Evolutionary conservation across 139 green algal genomes (phyloP), one percentile per base, ranked within the genome.

Genomic region (Chlamydomonas schloesseri): DNA sequence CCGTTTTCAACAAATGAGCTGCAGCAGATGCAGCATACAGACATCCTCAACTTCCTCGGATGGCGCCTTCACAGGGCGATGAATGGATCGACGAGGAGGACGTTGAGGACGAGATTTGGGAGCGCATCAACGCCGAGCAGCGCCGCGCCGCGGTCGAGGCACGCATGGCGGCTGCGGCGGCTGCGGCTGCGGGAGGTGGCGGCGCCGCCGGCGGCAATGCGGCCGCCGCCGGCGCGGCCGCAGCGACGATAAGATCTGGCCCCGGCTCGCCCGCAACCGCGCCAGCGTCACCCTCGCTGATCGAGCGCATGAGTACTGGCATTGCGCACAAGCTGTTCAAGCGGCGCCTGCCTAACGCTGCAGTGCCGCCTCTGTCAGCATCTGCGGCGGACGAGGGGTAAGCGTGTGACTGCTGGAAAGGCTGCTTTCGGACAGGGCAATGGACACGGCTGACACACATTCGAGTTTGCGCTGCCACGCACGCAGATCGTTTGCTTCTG

Each of bases 81-180:
- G 53, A 85, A 6, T 80, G 76, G 62, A 83, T 91, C 46, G 88
- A 91, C 75, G 81, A 89, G 70, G 88, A 91, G 60, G 88, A 91
- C 58, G 72, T 89, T 9, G 58, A 89, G 70, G 88, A 91, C 3
- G 74, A 82, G 24, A 80, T 90, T n/a, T 71, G 64, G 53, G 68
- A 78, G 23, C 5, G 26, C 13, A 34, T 86, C 3, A 31, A 29
- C 15, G 71, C 18, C 3, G 81, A 87, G 81, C 81, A 87, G 81
- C 46, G 55, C 34, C 24, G 4, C 28, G 33, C 53, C 68, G 81
- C 68, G 33, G 31, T 10, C 36, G 67, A 26, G 37, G 69, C 53
- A 17, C 31, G 47, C 31, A 76, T n/a, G 71, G 37, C 36, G 42
- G 24, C 71, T 15, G 37, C 71, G 71, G 37, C 71, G 37, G 55